Evolutionary conservation across 208 protist genomes (phyloP).

Genomic region (Leishmania gerbilli): DNA sequence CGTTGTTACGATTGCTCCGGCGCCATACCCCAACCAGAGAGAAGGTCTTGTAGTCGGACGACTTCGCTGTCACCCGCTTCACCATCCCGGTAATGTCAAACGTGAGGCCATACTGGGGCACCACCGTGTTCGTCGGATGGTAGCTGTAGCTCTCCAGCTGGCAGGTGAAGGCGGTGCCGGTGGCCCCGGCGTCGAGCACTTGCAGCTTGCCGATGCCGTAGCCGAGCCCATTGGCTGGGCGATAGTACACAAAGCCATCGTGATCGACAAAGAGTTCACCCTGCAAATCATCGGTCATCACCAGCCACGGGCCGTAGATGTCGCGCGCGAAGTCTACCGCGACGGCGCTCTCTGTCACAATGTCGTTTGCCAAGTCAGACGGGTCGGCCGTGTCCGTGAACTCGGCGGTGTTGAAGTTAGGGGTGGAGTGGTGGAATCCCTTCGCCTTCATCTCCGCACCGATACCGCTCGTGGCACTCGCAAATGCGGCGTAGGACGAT

Average conservation of each 20-base stretch:
- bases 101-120: constrained; percentile 39
- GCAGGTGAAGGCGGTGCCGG: constrained; percentile 68
- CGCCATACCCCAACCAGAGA: constrained; percentile 79
- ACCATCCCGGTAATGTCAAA: constrained; percentile 73
- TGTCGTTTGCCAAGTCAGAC: constrained; percentile 41
- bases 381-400: constrained; percentile 22
- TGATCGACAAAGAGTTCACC: constrained; percentile 90
- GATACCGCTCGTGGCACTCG: constrained; percentile 4
- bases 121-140: constrained; percentile 42
- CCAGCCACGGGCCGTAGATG: constrained; percentile 86
- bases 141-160: constrained; percentile 84
- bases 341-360: constrained; percentile 59
- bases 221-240: constrained; percentile 83
- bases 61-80: constrained; percentile 58
- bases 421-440: constrained; percentile 67
- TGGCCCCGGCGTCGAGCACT: constrained; percentile 36
- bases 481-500: not conserved
- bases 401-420: constrained; percentile 69
- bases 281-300: constrained; percentile 86
- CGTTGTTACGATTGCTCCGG: constrained; percentile 40
- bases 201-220: constrained; percentile 82
- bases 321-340: constrained; percentile 63
- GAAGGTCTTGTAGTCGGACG: constrained; percentile 70
- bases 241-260: constrained; percentile 82
- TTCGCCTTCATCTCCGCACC: constrained; percentile 38